A percentile compares a stretch with the other conserved stretches of the same genome.
Evolutionary conservation across 169 alveolate species (phyloP).

Genomic region (Amoebophrya sp.): DNA sequence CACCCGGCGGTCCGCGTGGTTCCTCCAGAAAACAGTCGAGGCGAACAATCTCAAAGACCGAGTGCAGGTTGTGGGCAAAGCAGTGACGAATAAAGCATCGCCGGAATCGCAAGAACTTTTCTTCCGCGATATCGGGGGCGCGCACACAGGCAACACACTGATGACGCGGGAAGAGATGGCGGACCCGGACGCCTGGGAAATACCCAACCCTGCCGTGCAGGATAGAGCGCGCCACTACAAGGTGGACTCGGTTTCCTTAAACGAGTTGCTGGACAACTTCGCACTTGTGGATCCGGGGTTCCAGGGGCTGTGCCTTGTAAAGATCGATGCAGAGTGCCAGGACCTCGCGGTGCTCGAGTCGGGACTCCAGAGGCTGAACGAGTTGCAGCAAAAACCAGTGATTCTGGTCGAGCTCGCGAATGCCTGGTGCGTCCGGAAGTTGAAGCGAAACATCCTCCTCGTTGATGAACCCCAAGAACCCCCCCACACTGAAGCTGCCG

Average conservation of each 20-base stretch:
- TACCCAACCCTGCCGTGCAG: no score
- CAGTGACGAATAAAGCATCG: neutral
- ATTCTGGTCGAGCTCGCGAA: neutral
- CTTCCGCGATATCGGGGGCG: neutral
- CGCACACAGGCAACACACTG: neutral
- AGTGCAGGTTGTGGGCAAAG: neutral
- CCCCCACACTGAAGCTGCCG: no score
- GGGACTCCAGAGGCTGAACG: neutral
- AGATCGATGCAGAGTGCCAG: neutral
- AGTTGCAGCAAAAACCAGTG: neutral
- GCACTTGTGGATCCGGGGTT: neutral
- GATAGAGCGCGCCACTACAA: neutral
- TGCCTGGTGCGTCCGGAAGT: neutral
- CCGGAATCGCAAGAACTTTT: neutral
- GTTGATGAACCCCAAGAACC: neutral
- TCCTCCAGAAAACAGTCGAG: neutral
- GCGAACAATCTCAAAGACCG: neutral
- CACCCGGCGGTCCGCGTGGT: neutral
- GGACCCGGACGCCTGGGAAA: neutral
- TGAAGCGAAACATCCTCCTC: neutral
- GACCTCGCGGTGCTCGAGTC: neutral
- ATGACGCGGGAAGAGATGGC: neutral
- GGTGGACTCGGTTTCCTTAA: neutral
- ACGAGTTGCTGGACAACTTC: neutral
- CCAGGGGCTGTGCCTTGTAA: neutral